phyloP scores from a whole-genome alignment of 495 filamentous ascomycete species.

The Penicillium canariense region DNA sequence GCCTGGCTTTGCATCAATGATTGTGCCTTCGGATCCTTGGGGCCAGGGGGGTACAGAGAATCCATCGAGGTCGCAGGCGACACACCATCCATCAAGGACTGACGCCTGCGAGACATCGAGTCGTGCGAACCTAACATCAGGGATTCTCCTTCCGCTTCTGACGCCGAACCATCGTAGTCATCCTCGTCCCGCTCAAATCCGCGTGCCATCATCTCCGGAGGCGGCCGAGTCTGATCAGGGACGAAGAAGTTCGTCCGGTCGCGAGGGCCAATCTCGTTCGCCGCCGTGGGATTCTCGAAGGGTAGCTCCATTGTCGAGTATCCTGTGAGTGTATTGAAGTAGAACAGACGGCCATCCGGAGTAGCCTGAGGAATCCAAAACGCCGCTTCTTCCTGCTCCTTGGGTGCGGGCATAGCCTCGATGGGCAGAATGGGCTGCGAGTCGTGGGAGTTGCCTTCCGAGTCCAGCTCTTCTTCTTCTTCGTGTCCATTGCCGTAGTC shows the following conservation, averaged over 20 bases:
- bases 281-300: constrained; percentile 79
- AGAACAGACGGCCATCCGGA: constrained; percentile 88
- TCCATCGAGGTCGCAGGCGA: constrained; percentile 92
- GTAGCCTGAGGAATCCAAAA: constrained; percentile 99
- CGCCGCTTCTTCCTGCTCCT: constrained; percentile 81
- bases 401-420: constrained; percentile 59
- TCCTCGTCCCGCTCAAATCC: constrained; percentile 82
- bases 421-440: constrained; percentile 60
- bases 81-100: constrained; percentile 69
- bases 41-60: constrained; percentile 63
- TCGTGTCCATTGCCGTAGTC: constrained; percentile 67
- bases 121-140: constrained; percentile 59
- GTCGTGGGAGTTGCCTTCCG: constrained; percentile 56
- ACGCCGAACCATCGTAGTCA: constrained; percentile 82
- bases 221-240: constrained; percentile 86
- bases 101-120: constrained; percentile 56
- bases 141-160: constrained; percentile 75
- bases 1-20: constrained; percentile 23
- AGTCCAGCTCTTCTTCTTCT: constrained; percentile 63
- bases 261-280: constrained; percentile 78
- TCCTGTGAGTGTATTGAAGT: constrained; percentile 95
- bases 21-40: constrained; percentile 23
- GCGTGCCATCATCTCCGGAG: constrained; percentile 86
- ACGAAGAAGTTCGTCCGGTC: constrained; percentile 85
- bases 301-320: constrained; percentile 92